A percentile compares a stretch with the other conserved stretches of the same genome.
Conservation (phyloP, 139 green algal genomes). For the Desmodesmus armatus region DNA sequence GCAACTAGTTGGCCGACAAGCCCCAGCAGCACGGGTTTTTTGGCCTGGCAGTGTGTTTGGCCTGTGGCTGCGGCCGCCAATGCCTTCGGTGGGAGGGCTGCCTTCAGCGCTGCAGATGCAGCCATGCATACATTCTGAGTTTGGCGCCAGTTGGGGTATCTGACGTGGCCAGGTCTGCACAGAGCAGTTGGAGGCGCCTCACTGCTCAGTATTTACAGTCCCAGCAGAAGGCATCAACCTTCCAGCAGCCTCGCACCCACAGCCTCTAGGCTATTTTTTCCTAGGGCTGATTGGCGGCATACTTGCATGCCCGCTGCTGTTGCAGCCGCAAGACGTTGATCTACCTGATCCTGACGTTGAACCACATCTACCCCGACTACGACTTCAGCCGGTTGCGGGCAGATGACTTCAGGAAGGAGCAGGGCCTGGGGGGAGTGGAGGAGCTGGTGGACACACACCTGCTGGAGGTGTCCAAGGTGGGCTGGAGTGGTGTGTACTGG, state of each 20-base stretch:
- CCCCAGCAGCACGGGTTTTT: no score
- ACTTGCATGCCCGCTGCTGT: background rate
- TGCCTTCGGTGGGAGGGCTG: no score
- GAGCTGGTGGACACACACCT: slow-evolving; percentile 90
- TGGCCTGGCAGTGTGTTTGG: no score
- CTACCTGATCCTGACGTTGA: slow-evolving; percentile 98
- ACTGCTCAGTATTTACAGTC: no score
- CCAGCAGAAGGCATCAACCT: no score
- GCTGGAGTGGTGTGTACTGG: slow-evolving; percentile 49
- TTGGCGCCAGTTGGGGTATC: no score
- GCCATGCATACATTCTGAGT: background rate
- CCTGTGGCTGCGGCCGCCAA: no score
- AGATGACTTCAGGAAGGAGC: slow-evolving; percentile 96
- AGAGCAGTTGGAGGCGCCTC: no score
- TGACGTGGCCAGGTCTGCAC: no score
- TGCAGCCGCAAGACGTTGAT: slow-evolving; percentile 96
- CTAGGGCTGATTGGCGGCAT: no score
- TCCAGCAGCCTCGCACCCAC: no score
- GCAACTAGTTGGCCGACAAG: background rate
- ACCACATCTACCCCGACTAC: slow-evolving; percentile 98
- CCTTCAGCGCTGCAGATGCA: background rate
- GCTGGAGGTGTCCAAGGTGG: slow-evolving; percentile 87
- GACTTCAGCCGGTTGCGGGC: slow-evolving; percentile 93
- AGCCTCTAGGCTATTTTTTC: no score
- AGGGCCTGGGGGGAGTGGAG: slow-evolving; percentile 72